Base-by-base conservation (phyloP, 306 rosid species). In the Inga leiocalycina region DNA sequence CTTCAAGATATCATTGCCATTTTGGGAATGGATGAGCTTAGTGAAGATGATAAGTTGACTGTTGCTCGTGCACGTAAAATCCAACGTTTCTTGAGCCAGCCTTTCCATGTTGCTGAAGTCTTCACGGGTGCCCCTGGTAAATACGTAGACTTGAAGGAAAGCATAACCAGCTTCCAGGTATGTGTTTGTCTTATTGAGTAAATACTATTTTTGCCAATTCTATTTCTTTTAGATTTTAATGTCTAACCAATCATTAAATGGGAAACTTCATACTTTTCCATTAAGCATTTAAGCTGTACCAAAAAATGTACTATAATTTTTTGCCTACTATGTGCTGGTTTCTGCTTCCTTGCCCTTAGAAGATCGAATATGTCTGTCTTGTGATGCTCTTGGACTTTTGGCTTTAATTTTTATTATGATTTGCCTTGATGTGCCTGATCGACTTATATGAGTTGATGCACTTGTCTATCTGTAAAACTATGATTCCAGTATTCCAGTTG, bases 41-140 rank as follows among this genome's bases (percentile, higher is more conserved):
- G 99, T 90, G 99, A 96, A 87, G 98, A 96, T 52, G 99, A 96
- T 86, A 96, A 96, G 78, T 80, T 96, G 86, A 96, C 99, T 20
- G 99, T 96, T 51, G 98, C 98, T 8, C 99, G 99, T 82, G 99
- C 99, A 49, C 98, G 99, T 71, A 96, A 96, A 76, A 96, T 96
- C 81, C 71, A 44, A 76, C 75, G 88, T 79, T 96, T 96, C 93
- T 79, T 96, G 82, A 96, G 99, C 75, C 99, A 96, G 91, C 99
- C 99, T 65, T 96, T 96, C 99, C 99, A 96, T 76, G 99, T 96
- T n/a, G 99, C 99, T 27, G 99, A 96, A 85, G 99, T 96, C 27
- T 96, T 96, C 92, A 96, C 99, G 19, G 99, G 99, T 82, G 99
- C 99, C 64, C 97, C 99, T 19, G 99, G 99, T 52, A 96, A 96